Evolutionary conservation across 345 rosid genomes (phyloP).

Genomic region (Aegle marmelos): DNA sequence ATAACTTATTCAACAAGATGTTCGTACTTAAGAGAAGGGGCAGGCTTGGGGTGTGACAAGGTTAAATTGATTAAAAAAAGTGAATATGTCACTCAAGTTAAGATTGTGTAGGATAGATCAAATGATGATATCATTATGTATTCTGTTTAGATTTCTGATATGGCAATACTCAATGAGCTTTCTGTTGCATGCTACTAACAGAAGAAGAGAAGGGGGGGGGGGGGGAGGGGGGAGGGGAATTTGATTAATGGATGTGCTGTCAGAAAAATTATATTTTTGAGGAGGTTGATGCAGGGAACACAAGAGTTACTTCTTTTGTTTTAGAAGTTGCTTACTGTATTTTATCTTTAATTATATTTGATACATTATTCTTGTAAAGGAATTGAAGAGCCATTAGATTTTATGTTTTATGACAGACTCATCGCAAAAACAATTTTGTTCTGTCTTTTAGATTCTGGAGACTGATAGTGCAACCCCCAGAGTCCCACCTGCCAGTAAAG

Average conservation of each 20-base stretch:
- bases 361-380: background rate
- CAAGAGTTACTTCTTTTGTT: background rate
- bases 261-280: background rate
- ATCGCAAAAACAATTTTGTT: background rate
- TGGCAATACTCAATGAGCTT: background rate
- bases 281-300: background rate
- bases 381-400: background rate
- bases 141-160: background rate
- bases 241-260: background rate
- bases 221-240: no score
- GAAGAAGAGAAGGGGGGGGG: background rate
- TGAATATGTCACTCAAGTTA: background rate
- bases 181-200: background rate
- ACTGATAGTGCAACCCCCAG: conserved; percentile 47
- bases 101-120: background rate
- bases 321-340: background rate
- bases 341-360: background rate
- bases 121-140: background rate
- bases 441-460: conserved; percentile 39
- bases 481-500: conserved; percentile 95
- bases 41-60: background rate
- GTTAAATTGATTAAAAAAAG: background rate
- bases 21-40: background rate
- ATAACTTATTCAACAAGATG: background rate
- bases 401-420: conserved; percentile 6